A percentile compares a stretch with the other conserved stretches of the same genome.
Conservation (phyloP, 345 rosid genomes). For the Eucalyptus victrix region DNA sequence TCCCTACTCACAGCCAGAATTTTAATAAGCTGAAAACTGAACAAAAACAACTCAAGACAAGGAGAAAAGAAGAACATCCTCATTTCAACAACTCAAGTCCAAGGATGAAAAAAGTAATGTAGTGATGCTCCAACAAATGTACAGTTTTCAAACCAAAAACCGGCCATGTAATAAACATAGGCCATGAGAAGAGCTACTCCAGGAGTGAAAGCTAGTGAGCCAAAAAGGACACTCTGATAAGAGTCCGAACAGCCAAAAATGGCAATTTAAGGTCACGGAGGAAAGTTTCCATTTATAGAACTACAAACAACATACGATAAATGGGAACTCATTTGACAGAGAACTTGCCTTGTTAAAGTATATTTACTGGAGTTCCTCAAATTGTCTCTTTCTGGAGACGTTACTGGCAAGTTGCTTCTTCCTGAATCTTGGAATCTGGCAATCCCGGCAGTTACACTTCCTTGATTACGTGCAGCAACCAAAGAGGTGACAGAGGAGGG, state of each 20-base stretch:
- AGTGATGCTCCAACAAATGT: background rate
- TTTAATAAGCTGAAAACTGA: background rate
- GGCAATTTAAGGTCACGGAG: background rate
- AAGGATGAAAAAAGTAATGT: background rate
- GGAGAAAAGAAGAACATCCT: background rate
- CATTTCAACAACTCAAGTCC: background rate
- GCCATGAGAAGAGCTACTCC: background rate
- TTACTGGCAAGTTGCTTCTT: conserved; percentile 33
- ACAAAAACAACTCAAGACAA: background rate
- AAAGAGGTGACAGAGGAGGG: conserved; percentile 38
- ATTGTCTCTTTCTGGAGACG: conserved; percentile 14
- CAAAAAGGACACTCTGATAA: background rate
- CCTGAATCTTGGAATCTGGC: conserved; percentile 42
- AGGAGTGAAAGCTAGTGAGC: background rate
- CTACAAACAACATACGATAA: background rate
- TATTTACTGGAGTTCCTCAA: conserved; percentile 10
- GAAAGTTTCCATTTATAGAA: background rate
- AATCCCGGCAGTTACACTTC: conserved; percentile 42
- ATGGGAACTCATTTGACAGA: background rate
- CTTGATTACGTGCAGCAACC: conserved; percentile 43
- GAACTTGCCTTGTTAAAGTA: conserved; percentile 13
- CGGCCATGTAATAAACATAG: background rate
- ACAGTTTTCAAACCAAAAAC: background rate
- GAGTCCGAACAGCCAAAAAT: background rate
- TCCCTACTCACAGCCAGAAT: background rate